Evolutionary conservation across 257 asterid genomes (phyloP), one percentile per base, ranked within the genome.

Genomic region (Fraxinus anomala): DNA sequence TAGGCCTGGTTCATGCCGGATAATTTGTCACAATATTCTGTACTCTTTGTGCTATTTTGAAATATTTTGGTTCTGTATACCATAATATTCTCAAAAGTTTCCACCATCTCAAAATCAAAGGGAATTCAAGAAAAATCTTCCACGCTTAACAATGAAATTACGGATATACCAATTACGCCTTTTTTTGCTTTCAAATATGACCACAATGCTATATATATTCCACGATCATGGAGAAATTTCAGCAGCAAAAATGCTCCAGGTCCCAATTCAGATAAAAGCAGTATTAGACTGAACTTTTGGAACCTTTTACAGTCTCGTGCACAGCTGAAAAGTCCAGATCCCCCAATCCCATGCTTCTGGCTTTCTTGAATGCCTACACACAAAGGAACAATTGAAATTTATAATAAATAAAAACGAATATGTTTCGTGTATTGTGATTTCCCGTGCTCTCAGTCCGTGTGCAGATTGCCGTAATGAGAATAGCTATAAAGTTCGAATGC

Each of bases 251-350:
- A 26, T 9, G 68, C 21, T 44, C 1, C 19, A 14, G 6, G n/a
- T 44, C 17, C n/a, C n/a, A 44, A 44, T 44, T 44, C 54, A 44
- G 54, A 13, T 3, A 14, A 26, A 26, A 44, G n/a, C 13, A 12
- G 54, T 14, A 44, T 44, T 3, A 44, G n/a, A 13, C 54, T 44
- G 84, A 86, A 73, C 84, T 78, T 79, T 83, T 83, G 73, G 82
- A 70, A 54, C 82, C 79, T 76, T 85, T 80, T 74, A 89, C 72
- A 51, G 93, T 90, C 83, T 92, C 91, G 51, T 87, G 84, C 79
- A 95, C 99, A 68, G 98, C 98, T 34, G 98, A 95, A 81, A 95
- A 95, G 86, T 95, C 99, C 2, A 84, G 91, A 82, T 93, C 97
- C 47, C 98, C 98, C 77, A 95, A 77, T 33, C 96, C 99, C 91